A percentile compares a stretch with the other conserved stretches of the same genome.
Conservation (phyloP, 371 early-diverging fungal species). For the Blastocladiella emersonii region DNA sequence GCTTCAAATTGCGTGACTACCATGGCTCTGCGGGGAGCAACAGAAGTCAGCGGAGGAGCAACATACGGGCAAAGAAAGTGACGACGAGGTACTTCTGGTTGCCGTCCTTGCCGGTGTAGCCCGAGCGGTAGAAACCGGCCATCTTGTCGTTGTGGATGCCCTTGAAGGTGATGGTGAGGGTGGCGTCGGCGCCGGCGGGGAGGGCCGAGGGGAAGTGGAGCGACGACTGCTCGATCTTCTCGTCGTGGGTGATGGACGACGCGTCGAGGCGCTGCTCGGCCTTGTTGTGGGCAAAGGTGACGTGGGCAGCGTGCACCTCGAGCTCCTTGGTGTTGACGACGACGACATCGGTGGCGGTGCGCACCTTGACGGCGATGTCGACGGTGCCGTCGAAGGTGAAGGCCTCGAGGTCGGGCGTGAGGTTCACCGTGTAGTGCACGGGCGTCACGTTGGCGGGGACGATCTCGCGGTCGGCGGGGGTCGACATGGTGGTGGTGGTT, state of each 20-base stretch:
- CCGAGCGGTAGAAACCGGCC: constrained; percentile 71
- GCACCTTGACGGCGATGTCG: constrained; percentile 26
- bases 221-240: constrained; percentile 38
- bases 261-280: neutral
- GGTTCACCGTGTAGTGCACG: constrained; percentile 51
- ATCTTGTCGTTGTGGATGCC: constrained; percentile 67
- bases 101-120: constrained; percentile 47
- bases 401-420: constrained; percentile 51
- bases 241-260: constrained; percentile 41
- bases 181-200: constrained; percentile 37
- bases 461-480: constrained; percentile 32
- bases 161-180: constrained; percentile 41
- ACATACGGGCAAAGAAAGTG: neutral
- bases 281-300: constrained; percentile 7
- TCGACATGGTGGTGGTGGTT: neutral
- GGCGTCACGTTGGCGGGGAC: constrained; percentile 60
- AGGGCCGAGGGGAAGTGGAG: constrained; percentile 37
- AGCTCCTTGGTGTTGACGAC: constrained; percentile 45
- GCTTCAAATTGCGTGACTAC: constrained; percentile 87
- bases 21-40: constrained; percentile 23
- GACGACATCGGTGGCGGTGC: constrained; percentile 34
- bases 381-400: constrained; percentile 55
- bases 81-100: constrained; percentile 1
- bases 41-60: neutral
- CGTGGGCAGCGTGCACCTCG: constrained; percentile 18